Percentiles rank a stretch among this genome's conserved stretches.
Evolutionary conservation across 805 yeast genomes (phyloP).

Genomic region (Barnettozyma sp.): DNA sequence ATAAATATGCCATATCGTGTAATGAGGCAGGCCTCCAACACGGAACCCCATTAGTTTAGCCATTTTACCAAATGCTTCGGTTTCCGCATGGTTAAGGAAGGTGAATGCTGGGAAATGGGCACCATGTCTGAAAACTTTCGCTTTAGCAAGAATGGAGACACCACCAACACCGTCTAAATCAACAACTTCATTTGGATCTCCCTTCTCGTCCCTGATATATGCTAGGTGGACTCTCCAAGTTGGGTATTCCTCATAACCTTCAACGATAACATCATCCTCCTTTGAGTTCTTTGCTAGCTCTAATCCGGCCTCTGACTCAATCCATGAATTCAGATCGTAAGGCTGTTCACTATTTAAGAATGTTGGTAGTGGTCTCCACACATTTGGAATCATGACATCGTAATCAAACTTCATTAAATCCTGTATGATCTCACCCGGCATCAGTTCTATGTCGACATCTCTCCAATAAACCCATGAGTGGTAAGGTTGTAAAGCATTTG

Average conservation of each 20-base stretch:
- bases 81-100: constrained; percentile 79
- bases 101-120: constrained; percentile 83
- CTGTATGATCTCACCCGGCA: constrained; percentile 70
- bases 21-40: constrained; percentile 87
- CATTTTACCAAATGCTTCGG: constrained; percentile 84
- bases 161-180: constrained; percentile 85
- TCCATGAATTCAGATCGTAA: constrained; percentile 95
- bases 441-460: constrained; percentile 79
- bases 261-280: constrained; percentile 83
- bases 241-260: constrained; percentile 82
- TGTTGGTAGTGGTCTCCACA: constrained; percentile 95
- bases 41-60: constrained; percentile 69
- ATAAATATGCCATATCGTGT: constrained; percentile 84
- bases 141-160: constrained; percentile 71
- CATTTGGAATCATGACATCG: constrained; percentile 79
- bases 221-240: constrained; percentile 83
- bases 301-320: constrained; percentile 74
- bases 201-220: constrained; percentile 55
- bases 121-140: constrained; percentile 68
- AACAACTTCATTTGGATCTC: constrained; percentile 55
- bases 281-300: constrained; percentile 55
- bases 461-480: constrained; percentile 93
- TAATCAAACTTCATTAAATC: constrained; percentile 61
- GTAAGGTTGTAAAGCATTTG: constrained; percentile 68
- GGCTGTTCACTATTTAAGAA: constrained; percentile 90